Conservation (phyloP, 257 asterid species). For the Jasminum sambac region DNA sequence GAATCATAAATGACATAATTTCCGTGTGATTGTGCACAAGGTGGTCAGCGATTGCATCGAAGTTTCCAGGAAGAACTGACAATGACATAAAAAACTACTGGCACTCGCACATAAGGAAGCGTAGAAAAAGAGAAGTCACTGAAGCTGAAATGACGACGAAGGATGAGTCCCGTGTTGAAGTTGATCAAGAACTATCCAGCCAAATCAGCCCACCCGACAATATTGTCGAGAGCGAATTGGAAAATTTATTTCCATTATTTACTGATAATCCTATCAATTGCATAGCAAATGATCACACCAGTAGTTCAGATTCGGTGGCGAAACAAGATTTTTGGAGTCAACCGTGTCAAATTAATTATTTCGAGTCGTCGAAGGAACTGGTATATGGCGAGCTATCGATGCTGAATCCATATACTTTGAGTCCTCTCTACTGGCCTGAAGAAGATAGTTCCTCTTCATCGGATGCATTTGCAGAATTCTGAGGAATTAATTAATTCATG, state of each 20-base stretch:
- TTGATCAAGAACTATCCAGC: not conserved
- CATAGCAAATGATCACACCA: not conserved
- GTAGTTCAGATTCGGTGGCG: not conserved
- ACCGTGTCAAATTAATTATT: not conserved
- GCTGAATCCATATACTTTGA: not conserved
- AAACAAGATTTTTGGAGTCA: not conserved
- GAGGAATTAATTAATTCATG: not conserved
- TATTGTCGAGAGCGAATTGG: not conserved
- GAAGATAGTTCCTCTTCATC: not conserved
- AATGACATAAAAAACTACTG: slow-evolving; percentile 54
- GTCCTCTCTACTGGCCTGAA: not conserved
- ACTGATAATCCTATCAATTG: not conserved
- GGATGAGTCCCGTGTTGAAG: not conserved
- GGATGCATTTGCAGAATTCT: not conserved
- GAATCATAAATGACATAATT: not conserved
- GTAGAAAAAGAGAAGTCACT: not conserved
- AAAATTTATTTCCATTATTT: not conserved
- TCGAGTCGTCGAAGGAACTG: not conserved
- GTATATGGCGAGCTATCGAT: not conserved
- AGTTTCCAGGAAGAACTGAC: slow-evolving; percentile 50
- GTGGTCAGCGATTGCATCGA: slow-evolving; percentile 52
- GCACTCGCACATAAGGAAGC: slow-evolving; percentile 48
- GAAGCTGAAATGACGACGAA: not conserved
- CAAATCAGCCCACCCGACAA: not conserved
- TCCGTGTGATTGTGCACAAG: slow-evolving; percentile 15